These are phyloP conservation scores for Talaromyces amestolkiae DNA, from an alignment of 2,329 filamentous ascomycete genomes.

Conservation along the genomic window DNA sequence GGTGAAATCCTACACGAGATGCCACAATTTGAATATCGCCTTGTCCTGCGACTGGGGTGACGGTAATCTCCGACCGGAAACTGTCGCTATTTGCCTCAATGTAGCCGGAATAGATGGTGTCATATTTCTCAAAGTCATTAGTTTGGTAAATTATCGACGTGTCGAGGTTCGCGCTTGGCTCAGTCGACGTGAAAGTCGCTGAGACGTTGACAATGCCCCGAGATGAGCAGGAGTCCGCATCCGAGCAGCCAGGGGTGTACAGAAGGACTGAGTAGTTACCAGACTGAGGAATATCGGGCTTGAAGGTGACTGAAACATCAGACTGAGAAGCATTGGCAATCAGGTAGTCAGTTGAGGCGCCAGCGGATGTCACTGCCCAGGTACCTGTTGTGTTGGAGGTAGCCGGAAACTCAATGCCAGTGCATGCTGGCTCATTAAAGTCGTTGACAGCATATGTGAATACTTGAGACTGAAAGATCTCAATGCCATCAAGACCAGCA, in stretches of 20 bases:
- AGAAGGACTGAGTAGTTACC: conserved; percentile 90
- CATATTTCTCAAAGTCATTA: conserved; percentile 95
- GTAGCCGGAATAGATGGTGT: conserved; percentile 81
- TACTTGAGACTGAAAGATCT: conserved; percentile 79
- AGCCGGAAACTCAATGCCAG: conserved; percentile 62
- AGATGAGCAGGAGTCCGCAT: conserved; percentile 71
- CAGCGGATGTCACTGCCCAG: conserved; percentile 61
- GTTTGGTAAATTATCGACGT: conserved; percentile 75
- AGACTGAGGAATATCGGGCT: conserved; percentile 79
- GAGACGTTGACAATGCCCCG: conserved; percentile 83
- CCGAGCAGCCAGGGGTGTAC: conserved; percentile 86
- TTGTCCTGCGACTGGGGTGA: conserved; percentile 64
- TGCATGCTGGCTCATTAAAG: conserved; percentile 87
- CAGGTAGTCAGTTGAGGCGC: conserved; percentile 72
- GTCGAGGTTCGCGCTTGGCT: conserved; percentile 49
- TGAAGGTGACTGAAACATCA: conserved; percentile 63
- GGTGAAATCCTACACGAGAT: conserved; percentile 75
- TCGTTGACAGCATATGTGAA: conserved; percentile 78
- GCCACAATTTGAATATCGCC: conserved; percentile 77
- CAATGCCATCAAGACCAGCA: conserved; percentile 79
- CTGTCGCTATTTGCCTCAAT: conserved; percentile 70
- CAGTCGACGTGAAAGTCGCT: conserved; percentile 59
- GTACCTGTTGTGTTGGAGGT: conserved; percentile 67
- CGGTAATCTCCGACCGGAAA: conserved; percentile 77
- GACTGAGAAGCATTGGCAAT: conserved; percentile 62